A percentile compares a stretch with the other conserved stretches of the same genome.
Conservation (phyloP, 805 yeast genomes). For the Ascoidea rubescens region DNA sequence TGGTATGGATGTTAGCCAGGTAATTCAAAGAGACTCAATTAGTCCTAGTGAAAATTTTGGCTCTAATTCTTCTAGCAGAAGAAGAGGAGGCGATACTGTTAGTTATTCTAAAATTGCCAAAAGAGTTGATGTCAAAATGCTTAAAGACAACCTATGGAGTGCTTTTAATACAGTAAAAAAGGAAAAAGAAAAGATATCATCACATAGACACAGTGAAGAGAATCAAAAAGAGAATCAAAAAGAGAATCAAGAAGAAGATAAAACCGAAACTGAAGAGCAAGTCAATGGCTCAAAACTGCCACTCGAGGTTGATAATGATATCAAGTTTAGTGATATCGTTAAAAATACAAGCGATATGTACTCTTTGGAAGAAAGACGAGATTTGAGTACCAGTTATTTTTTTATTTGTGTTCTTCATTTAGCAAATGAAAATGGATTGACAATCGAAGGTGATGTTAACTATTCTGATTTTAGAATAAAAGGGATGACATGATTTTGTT, state of each 20-base stretch:
- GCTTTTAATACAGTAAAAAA: conserved; percentile 23
- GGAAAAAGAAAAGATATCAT: conserved; percentile 12
- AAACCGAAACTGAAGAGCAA: background rate
- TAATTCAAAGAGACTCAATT: conserved; percentile 3
- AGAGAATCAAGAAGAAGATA: conserved; percentile 11
- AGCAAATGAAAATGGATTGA: conserved; percentile 74
- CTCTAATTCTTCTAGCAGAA: conserved; percentile 14
- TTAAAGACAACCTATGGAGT: conserved; percentile 70
- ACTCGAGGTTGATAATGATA: conserved; percentile 6
- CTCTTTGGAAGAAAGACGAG: conserved; percentile 39
- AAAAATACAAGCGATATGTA: conserved; percentile 37
- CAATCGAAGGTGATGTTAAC: conserved; percentile 32
- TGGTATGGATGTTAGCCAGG: conserved; percentile 13
- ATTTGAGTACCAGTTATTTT: conserved; percentile 73
- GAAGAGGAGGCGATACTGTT: conserved; percentile 27
- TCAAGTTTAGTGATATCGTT: conserved; percentile 33
- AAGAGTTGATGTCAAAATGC: conserved; percentile 56
- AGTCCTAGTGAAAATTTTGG: conserved; percentile 16
- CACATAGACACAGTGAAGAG: conserved; percentile 3
- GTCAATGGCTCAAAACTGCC: background rate
- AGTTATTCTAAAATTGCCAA: conserved; percentile 63
- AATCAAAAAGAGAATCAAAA: conserved; percentile 22
- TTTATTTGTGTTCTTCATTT: conserved; percentile 74
- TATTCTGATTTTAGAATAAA: conserved; percentile 10
- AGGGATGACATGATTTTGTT: background rate